These are phyloP conservation scores for Meyerozyma sp. DNA, from an alignment of 1,139 yeast species.

Conservation along the genomic window DNA sequence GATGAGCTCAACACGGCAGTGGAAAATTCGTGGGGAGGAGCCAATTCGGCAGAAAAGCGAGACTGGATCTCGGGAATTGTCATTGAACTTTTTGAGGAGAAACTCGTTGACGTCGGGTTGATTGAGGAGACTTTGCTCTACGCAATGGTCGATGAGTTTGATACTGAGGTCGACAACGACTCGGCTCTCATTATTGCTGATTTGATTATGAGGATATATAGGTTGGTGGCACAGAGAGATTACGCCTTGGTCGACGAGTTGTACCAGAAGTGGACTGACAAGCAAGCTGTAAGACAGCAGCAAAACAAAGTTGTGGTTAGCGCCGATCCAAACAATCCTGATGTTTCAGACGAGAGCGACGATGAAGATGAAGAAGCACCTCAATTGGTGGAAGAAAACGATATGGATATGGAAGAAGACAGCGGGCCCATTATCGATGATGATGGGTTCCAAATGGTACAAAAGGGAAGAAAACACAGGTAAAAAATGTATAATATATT, in stretches of 20 bases:
- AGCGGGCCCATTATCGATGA: slow-evolving; percentile 76
- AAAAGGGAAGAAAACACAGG: slow-evolving; percentile 45
- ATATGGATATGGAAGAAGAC: slow-evolving; percentile 35
- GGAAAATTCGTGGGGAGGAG: slow-evolving; percentile 97
- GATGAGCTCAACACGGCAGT: slow-evolving; percentile 86
- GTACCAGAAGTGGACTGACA: slow-evolving; percentile 54
- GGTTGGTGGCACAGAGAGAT: slow-evolving; percentile 51
- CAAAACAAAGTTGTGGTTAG: slow-evolving; percentile 31
- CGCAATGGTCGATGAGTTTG: slow-evolving; percentile 95
- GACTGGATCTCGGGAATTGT: slow-evolving; percentile 91
- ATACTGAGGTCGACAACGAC: slow-evolving; percentile 81
- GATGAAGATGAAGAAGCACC: slow-evolving; percentile 36
- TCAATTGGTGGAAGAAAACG: slow-evolving; percentile 13
- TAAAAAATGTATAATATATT: neutral
- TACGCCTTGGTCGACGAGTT: slow-evolving; percentile 53
- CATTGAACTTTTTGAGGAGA: slow-evolving; percentile 69
- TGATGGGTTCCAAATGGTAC: slow-evolving; percentile 89
- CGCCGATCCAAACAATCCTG: slow-evolving; percentile 60
- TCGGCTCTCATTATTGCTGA: slow-evolving; percentile 74
- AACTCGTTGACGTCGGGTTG: slow-evolving; percentile 64
- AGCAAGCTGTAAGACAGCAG: slow-evolving; percentile 33
- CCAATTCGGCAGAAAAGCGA: slow-evolving; percentile 82
- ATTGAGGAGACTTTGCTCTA: slow-evolving; percentile 81
- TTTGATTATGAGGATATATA: slow-evolving; percentile 59
- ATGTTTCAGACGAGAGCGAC: slow-evolving; percentile 41